A percentile compares a stretch with the other conserved stretches of the same genome.
Conservation (phyloP, 2,329 filamentous ascomycete genomes). For the Pseudogymnoascus sp. region DNA sequence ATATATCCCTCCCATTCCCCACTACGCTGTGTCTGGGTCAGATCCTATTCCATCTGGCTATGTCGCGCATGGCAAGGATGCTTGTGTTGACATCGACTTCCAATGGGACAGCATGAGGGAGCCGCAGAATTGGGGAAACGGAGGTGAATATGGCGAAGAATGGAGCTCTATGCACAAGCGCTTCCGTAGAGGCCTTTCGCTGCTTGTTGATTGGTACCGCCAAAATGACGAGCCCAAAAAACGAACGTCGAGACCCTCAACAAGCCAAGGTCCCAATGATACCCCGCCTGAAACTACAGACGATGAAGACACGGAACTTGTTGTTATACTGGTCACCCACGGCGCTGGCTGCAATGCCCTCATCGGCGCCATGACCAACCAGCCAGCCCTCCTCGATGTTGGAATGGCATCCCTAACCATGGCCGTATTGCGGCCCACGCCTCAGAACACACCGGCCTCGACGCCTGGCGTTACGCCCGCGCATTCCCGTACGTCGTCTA, state of each 20-base stretch:
- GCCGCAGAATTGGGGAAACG: constrained; percentile 76
- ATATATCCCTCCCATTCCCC: constrained; percentile 72
- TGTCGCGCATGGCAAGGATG: constrained; percentile 81
- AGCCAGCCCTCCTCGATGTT: constrained; percentile 85
- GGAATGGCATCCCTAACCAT: constrained; percentile 86
- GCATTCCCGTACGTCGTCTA: constrained; percentile 32
- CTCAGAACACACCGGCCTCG: constrained; percentile 16
- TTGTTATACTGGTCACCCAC: constrained; percentile 85
- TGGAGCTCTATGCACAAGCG: constrained; percentile 94
- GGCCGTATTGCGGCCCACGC: constrained; percentile 55
- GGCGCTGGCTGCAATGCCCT: constrained; percentile 94
- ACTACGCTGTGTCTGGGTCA: constrained; percentile 73
- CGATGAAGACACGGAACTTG: constrained; percentile 62
- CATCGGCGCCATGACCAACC: constrained; percentile 83
- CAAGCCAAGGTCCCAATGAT: constrained; percentile 30
- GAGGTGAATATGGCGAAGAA: constrained; percentile 83
- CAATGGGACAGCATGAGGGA: constrained; percentile 89
- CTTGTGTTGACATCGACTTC: constrained; percentile 80
- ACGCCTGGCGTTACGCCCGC: constrained; percentile 26
- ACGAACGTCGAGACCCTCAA: constrained; percentile 41
- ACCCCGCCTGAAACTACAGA: constrained; percentile 40
- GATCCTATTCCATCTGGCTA: constrained; percentile 82
- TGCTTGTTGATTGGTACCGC: constrained; percentile 77
- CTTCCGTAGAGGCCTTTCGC: constrained; percentile 72
- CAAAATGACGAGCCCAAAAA: constrained; percentile 46